Evolutionary conservation across 495 filamentous ascomycete species (phyloP).

Genomic region (Xylaria castorea): DNA sequence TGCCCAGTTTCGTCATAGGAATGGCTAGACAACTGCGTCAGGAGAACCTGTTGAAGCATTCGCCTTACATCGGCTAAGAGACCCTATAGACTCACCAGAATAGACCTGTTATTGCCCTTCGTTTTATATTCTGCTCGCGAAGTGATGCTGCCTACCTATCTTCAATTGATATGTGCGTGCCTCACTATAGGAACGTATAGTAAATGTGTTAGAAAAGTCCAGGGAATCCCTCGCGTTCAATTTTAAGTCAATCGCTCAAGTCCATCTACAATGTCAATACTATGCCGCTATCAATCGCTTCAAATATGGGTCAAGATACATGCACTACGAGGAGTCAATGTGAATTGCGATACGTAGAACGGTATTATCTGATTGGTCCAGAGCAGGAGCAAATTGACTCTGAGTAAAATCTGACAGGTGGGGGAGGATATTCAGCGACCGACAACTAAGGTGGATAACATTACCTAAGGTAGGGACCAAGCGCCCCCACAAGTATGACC

Average conservation of each 20-base stretch:
- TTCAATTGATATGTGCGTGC: background rate
- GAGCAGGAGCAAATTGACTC: background rate
- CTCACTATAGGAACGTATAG: background rate
- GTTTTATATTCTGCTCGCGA: background rate
- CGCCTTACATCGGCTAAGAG: background rate
- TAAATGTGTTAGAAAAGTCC: background rate
- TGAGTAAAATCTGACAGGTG: background rate
- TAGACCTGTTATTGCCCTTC: constrained; percentile 11
- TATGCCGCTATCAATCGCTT: background rate
- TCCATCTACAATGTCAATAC: background rate
- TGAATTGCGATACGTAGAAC: background rate
- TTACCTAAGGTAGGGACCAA: too few species aligned
- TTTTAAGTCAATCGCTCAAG: background rate
- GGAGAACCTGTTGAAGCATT: background rate
- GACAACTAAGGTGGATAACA: too few species aligned
- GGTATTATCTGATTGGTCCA: constrained; percentile 23
- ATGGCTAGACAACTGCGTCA: background rate
- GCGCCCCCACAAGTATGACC: background rate
- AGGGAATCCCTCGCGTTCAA: background rate
- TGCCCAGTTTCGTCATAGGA: background rate
- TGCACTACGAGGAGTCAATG: background rate
- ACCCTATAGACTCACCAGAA: background rate
- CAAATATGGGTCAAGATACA: background rate
- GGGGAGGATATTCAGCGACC: background rate
- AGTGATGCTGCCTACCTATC: background rate